Conservation (phyloP, 257 asterid species). For the Nicotiana benthamiana region DNA sequence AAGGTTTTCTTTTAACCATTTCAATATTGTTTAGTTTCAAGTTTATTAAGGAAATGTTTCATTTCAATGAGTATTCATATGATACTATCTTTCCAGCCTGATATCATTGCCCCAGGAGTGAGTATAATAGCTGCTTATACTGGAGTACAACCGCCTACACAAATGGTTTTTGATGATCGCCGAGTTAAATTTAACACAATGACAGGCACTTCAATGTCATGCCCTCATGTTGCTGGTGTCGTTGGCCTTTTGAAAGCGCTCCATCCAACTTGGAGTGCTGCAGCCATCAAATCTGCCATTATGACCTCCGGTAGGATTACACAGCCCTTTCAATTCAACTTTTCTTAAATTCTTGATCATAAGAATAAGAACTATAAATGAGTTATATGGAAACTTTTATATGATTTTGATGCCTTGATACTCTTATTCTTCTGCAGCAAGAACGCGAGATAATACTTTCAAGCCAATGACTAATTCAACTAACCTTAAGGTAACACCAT, state of each 20-base stretch:
- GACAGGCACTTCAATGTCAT: constrained; percentile 95
- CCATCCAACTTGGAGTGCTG: constrained; percentile 89
- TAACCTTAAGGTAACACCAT: constrained; percentile 52
- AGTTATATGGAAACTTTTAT: neutral
- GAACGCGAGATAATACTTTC: constrained; percentile 46
- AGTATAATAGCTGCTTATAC: constrained; percentile 79
- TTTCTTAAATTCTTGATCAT: neutral
- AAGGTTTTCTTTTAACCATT: constrained; percentile 36
- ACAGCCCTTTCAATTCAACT: neutral
- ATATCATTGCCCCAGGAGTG: constrained; percentile 94
- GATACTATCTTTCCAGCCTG: constrained; percentile 54
- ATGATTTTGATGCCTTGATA: neutral
- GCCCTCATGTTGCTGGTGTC: constrained; percentile 86
- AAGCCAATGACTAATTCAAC: constrained; percentile 52
- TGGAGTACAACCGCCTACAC: constrained; percentile 57
- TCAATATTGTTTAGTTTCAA: neutral
- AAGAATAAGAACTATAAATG: neutral
- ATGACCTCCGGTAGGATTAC: constrained; percentile 56
- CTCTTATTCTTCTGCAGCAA: constrained; percentile 39
- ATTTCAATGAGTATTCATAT: neutral
- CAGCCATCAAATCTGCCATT: constrained; percentile 89
- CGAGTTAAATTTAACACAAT: constrained; percentile 47
- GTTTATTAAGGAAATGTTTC: neutral
- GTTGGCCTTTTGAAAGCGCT: constrained; percentile 79
- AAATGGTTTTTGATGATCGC: constrained; percentile 43